Evolutionary conservation across 1,284 basidiomycete genomes (phyloP), one percentile per base, ranked within the genome.

Genomic region (Ganoderma leucocontextum): DNA sequence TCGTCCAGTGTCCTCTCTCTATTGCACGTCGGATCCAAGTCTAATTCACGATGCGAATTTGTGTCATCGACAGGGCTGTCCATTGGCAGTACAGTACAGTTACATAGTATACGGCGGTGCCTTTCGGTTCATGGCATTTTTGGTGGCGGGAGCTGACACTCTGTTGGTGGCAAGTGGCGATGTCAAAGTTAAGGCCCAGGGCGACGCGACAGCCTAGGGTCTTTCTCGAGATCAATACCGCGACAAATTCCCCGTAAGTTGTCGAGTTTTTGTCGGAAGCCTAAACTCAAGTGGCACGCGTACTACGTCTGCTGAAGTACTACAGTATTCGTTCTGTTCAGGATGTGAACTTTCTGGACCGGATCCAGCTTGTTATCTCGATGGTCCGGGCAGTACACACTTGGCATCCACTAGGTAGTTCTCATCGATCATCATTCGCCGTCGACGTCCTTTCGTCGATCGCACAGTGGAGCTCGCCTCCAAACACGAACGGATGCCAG

Each of bases 201-300:
- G 89, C n/a, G 97, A 99, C 75, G 97, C 97, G 25, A 98, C 97
- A 0, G n/a, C n/a, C n/a, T n/a, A n/a, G 97, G 98, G 1, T 91
- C 92, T 0, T 95, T 96, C 78, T 96, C 94, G 36, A 97, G 99
- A 77, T 25, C 44, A 22, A 9, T 99, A 98, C 77, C 97, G 97
- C 38, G 91, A 94, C 77, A 94, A 95, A 74, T 97, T 97, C 75
- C 92, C 92, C 0, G 93, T 94, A 67, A 67, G 87, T 82, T n/a
- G 22, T 25, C 57, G 9, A 13, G 3, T 5, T 25, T 39, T 39
- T 13, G 9, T 13, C 42, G 49, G 29, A 29, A 29, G 29, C 29
- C 29, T 29, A 29, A 29, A 29, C 29, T 29, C 29, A 29, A 29
- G 29, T 29, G 29, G 1, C 29, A 29, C 29, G 29, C 29, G 29